Base-by-base conservation (phyloP, 164 flowering plant species). In the Tinospora cordifolia region DNA sequence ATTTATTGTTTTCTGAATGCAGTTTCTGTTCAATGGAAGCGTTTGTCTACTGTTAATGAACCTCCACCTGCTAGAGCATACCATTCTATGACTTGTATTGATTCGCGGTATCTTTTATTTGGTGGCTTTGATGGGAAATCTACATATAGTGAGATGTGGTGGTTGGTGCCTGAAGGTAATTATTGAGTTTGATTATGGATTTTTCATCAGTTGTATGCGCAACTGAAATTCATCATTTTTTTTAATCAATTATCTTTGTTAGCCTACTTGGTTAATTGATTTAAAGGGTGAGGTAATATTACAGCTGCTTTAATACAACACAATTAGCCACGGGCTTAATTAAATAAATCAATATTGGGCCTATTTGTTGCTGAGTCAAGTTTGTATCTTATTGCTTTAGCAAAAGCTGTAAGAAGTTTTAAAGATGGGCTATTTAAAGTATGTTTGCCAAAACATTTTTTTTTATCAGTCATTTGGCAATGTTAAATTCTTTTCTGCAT, bases 1-100 rank as follows among this genome's bases (percentile, higher is more conserved):
- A 57, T 69, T 59, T 22, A 19, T 14, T 30, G 5, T 12, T 30
- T 17, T 63, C 44, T 9, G 39, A n/a, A 15, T 62, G 69, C 74
- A 95, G 99, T 88, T 39, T 86, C 96, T 71, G 98, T 86, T 62
- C 97, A 92, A 81, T 95, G 99, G 99, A 92, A 86, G 82, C 98
- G 92, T 59, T 77, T 92, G 75, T 77, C 88, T 40, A 87, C 85
- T 30, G 83, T 76, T 76, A 87, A 84, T 81, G 97, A 87, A 75
- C 82, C 89, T 21, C 99, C 99, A 78, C 82, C 94, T 63, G 90
- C 90, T 83, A 85, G 99, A 72, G 99, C 99, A 44, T 95, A 95
- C 80, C 99, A 95, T 81, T 83, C 98, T 57, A 78, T 95, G 91
- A 87, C 87, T 70, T 75, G 73, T 62, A 72, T 91, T 70, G 97